These are phyloP conservation scores for Blastobotrys malaysiensis DNA, from an alignment of 1,139 yeast genomes.

Conservation along the genomic window DNA sequence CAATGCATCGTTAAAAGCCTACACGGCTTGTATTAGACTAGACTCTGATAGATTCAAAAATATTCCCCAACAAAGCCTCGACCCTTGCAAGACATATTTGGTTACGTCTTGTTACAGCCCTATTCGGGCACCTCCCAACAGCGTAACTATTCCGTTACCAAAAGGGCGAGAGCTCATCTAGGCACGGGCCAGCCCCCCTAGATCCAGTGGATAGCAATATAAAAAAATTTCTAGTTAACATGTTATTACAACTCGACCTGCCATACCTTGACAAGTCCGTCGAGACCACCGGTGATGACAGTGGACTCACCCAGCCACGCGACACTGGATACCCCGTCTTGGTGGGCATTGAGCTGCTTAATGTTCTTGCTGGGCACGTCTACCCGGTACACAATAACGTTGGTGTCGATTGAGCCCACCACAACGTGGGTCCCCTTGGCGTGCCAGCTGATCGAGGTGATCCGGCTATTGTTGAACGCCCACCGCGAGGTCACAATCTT, in stretches of 20 bases:
- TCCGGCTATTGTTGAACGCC: conserved; percentile 88
- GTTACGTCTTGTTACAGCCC: too few relatives aligned
- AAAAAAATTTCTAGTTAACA: background rate
- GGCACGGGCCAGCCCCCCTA: too few relatives aligned
- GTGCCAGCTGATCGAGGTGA: conserved; percentile 75
- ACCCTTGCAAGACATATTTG: too few relatives aligned
- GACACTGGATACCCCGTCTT: conserved; percentile 75
- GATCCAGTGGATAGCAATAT: too few relatives aligned
- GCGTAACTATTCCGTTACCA: too few relatives aligned
- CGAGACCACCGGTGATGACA: conserved; percentile 71
- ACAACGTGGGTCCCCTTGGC: conserved; percentile 64
- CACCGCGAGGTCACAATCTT: conserved; percentile 77
- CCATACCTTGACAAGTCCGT: conserved; percentile 80
- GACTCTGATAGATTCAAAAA: too few relatives aligned
- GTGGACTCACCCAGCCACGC: conserved; percentile 53
- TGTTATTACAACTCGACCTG: conserved; percentile 21
- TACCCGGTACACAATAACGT: conserved; percentile 73
- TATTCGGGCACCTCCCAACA: too few relatives aligned
- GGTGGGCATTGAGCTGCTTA: conserved; percentile 76
- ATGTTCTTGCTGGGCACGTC: conserved; percentile 70
- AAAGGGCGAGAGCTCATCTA: too few relatives aligned
- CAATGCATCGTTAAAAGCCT: background rate
- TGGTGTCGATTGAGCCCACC: conserved; percentile 80
- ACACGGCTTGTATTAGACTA: too few relatives aligned
- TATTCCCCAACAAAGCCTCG: too few relatives aligned